Base-by-base conservation (phyloP, 805 yeast genomes). In the Kodamaea leandrae region DNA sequence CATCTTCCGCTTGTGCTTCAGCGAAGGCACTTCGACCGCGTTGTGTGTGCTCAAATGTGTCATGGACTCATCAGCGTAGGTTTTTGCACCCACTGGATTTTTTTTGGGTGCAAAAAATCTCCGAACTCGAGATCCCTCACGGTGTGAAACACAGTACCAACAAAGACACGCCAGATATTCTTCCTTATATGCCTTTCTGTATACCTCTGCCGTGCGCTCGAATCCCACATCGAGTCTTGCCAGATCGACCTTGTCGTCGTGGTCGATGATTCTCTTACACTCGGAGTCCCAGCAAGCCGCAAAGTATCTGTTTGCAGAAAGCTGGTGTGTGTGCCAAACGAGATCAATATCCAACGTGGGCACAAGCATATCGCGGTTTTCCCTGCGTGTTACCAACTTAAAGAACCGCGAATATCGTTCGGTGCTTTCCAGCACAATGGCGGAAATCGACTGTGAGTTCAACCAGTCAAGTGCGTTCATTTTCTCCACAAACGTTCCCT, bases 341-440 rank as follows among this genome's bases (percentile, higher is more conserved):
- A 60, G 44, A 32, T 58, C 62, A 16, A 60, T 56, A 23, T 60
- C 63, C 30, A 60, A 45, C 3, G 62, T 57, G 1, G 64, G 63
- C 1, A 57, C 56, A 13, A 48, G 32, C 43, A 39, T 45, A 6
- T 32, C n/a, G 12, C 13, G 27, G 2, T 26, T 26, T 15, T 37
- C 42, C 7, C 19, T 9, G 2, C 10, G 2, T 1, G 42, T 30
- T 7, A 48, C 21, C 10, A 48, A 18, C 5, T 38, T 25, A 28
- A 43, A 41, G 35, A 58, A 58, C 3, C 49, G 43, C 3, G 36
- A 6, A 36, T 58, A 58, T 32, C 63, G 41, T 9, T 24, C 32
- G 13, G 36, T 38, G 1, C 59, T 28, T 24, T 49, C 52, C 12
- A 39, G 35, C 7, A 54, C 9, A 14, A 35, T 47, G 9, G 43